A percentile compares a stretch with the other conserved stretches of the same genome.
phyloP scores from a whole-genome alignment of 176 grass and related monocot genomes.

The Rhynchospora tenuis region DNA sequence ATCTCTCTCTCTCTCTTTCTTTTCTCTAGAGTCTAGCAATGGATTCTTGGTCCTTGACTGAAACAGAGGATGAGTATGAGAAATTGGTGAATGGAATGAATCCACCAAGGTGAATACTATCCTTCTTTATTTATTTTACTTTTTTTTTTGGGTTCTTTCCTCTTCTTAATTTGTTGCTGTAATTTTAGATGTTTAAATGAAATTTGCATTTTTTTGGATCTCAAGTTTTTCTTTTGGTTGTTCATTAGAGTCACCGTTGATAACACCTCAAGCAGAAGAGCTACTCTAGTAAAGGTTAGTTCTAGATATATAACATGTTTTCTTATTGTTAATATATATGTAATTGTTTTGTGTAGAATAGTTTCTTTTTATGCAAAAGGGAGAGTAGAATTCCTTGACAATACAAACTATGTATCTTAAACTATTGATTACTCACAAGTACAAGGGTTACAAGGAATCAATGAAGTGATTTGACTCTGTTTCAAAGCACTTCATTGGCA shows the following conservation, averaged over 20 bases:
- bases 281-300: constrained; percentile 47
- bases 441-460: not conserved
- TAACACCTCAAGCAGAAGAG: constrained; percentile 38
- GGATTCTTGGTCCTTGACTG: constrained; percentile 33
- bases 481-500: not conserved
- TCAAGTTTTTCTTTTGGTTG: not conserved
- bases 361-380: not conserved
- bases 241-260: constrained; percentile 39
- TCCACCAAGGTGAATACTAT: constrained; percentile 35
- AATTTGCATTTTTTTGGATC: not conserved
- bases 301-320: not conserved
- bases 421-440: not conserved
- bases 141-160: not conserved
- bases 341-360: not conserved
- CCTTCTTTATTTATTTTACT: not conserved
- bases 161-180: not conserved
- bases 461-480: not conserved
- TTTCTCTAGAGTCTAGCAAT: constrained; percentile 5
- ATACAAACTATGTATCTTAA: not conserved
- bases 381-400: not conserved
- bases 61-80: constrained; percentile 53
- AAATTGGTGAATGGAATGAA: constrained; percentile 50
- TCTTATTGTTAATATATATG: not conserved
- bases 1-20: not conserved
- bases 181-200: not conserved